These are phyloP conservation scores for Globisporangium ultimum DNA, from an alignment of 352 stramenopile genomes.

Conservation along the genomic window DNA sequence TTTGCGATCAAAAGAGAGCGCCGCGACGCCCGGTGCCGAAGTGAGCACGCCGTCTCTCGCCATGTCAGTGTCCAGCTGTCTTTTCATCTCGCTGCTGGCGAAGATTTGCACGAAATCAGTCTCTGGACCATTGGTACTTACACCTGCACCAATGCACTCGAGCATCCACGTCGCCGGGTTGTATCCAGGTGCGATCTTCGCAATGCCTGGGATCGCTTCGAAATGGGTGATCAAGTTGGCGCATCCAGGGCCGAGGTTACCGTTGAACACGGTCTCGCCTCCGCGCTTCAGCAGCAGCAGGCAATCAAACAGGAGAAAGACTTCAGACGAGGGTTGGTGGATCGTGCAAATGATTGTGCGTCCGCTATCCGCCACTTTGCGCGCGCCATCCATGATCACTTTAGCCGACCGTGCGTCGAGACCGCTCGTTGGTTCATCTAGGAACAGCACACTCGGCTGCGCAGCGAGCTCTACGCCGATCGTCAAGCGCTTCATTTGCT, in stretches of 20 bases:
- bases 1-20: too few relatives aligned
- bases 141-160: conserved; percentile 41
- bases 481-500: conserved; percentile 24
- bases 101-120: too few relatives aligned
- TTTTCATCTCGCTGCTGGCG: too few relatives aligned
- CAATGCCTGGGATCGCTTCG: conserved; percentile 20
- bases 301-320: conserved; percentile 57
- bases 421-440: conserved; percentile 71
- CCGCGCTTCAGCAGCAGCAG: conserved; percentile 50
- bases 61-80: too few relatives aligned
- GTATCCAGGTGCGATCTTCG: conserved; percentile 13
- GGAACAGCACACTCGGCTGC: conserved; percentile 64
- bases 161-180: conserved; percentile 80
- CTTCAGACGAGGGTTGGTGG: conserved; percentile 44
- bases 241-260: conserved; percentile 14
- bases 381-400: conserved; percentile 51
- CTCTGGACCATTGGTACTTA: too few relatives aligned
- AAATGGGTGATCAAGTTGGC: conserved; percentile 22
- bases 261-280: conserved; percentile 24
- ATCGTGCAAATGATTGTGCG: conserved; percentile 75
- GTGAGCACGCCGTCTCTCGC: too few relatives aligned
- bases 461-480: conserved; percentile 81
- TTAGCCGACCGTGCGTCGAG: conserved; percentile 35
- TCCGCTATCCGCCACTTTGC: conserved; percentile 50
- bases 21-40: too few relatives aligned